These are phyloP conservation scores for Nicotiana paniculata DNA, from an alignment of 257 asterid genomes.

Conservation along the genomic window DNA sequence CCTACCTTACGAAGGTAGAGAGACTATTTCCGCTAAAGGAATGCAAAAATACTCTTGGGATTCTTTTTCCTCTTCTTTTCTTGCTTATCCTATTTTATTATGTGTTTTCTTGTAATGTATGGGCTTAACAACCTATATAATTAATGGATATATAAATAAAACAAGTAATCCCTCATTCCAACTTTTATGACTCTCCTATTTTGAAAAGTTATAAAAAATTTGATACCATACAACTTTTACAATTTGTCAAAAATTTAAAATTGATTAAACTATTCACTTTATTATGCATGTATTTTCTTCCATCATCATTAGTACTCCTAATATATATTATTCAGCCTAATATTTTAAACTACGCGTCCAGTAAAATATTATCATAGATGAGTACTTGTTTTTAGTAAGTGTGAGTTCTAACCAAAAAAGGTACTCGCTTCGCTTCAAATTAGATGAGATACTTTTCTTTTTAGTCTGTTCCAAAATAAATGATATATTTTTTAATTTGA, in stretches of 20 bases:
- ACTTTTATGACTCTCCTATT: background rate
- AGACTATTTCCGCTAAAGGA: fast-evolving
- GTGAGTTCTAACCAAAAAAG: too few relatives aligned
- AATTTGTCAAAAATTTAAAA: background rate
- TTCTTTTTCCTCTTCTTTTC: background rate
- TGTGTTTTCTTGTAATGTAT: background rate
- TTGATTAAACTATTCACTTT: too few relatives aligned
- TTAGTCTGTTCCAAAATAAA: too few relatives aligned
- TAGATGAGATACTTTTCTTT: too few relatives aligned
- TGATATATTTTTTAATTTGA: too few relatives aligned
- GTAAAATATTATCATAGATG: background rate
- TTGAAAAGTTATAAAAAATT: too few relatives aligned
- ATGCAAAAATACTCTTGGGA: background rate
- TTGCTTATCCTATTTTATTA: background rate
- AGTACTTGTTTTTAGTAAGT: background rate
- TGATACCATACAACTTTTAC: background rate
- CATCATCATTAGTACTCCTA: background rate
- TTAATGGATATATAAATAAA: background rate
- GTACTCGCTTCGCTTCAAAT: too few relatives aligned
- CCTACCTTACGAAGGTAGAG: too few relatives aligned
- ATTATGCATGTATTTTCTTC: background rate
- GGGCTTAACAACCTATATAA: background rate
- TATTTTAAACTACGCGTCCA: background rate
- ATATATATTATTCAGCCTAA: too few relatives aligned
- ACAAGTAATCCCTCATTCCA: too few relatives aligned